phyloP scores from a whole-genome alignment of 2,329 filamentous ascomycete genomes.

The Pseudocercospora ulei region DNA sequence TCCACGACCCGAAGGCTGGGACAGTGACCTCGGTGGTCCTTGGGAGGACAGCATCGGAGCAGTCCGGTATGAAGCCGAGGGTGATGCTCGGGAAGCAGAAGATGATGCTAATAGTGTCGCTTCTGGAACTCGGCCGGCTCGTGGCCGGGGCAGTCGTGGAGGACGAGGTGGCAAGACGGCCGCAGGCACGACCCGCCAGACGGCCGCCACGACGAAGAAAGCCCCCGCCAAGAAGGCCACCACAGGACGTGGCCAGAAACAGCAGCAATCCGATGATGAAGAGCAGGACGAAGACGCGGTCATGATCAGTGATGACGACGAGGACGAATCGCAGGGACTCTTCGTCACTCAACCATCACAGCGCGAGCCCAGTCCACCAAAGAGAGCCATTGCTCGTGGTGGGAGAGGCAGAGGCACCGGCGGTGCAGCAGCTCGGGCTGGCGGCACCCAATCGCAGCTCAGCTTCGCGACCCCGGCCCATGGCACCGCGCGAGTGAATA shows the following conservation, averaged over 20 bases:
- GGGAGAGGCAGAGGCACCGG: conserved; percentile 18
- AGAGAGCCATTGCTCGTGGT: conserved; percentile 21
- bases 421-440: conserved; percentile 9
- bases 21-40: conserved; percentile 75
- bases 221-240: conserved; percentile 33
- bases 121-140: conserved; percentile 17
- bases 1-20: conserved; percentile 71
- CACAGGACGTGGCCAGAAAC: conserved; percentile 36
- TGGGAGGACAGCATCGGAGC: conserved; percentile 75
- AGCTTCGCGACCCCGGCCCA: conserved; percentile 21
- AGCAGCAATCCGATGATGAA: conserved; percentile 40
- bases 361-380: conserved; percentile 23
- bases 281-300: conserved; percentile 39
- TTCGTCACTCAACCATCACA: conserved; percentile 35
- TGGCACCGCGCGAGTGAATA: conserved; percentile 12
- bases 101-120: conserved; percentile 32
- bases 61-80: conserved; percentile 43
- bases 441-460: conserved; percentile 21
- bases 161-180: conserved; percentile 37
- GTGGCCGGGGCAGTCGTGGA: conserved; percentile 43
- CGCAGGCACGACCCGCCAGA: conserved; percentile 37
- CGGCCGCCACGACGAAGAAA: conserved; percentile 35
- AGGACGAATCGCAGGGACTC: conserved; percentile 41
- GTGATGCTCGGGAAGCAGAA: conserved; percentile 39
- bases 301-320: conserved; percentile 38